Percentiles rank a stretch among this genome's conserved stretches.
phyloP scores from a whole-genome alignment of 2,329 filamentous ascomycete genomes.

The Trichoderma koningiopsis region DNA sequence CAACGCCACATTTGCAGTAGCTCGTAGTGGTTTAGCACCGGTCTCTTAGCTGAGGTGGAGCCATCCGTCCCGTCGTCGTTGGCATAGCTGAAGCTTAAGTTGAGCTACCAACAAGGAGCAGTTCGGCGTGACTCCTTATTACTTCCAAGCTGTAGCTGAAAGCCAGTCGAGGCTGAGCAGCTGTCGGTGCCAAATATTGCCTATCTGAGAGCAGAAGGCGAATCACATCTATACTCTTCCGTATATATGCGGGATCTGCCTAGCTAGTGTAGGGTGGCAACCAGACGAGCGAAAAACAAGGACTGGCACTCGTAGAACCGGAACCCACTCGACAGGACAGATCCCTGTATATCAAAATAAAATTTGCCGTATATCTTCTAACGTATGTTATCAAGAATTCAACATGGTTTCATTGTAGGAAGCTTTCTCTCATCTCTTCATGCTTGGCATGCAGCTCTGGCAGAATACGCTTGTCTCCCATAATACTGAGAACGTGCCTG shows the following conservation, averaged over 20 bases:
- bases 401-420: background rate
- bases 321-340: background rate
- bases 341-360: background rate
- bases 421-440: background rate
- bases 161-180: background rate
- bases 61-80: slow-evolving; percentile 10
- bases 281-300: background rate
- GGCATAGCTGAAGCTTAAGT: slow-evolving; percentile 17
- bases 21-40: background rate
- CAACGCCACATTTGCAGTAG: background rate
- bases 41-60: slow-evolving; percentile 7
- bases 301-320: background rate
- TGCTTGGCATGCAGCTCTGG: no score
- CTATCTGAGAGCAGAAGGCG: background rate
- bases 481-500: no score
- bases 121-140: background rate
- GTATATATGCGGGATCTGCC: background rate
- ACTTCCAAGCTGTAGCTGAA: background rate
- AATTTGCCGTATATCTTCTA: background rate
- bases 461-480: background rate
- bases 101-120: background rate
- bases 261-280: background rate
- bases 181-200: background rate
- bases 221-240: background rate
- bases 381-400: background rate